Conservation (phyloP, 768 basidiomycete genomes). For the Rubroboletus pulcherrimus region DNA sequence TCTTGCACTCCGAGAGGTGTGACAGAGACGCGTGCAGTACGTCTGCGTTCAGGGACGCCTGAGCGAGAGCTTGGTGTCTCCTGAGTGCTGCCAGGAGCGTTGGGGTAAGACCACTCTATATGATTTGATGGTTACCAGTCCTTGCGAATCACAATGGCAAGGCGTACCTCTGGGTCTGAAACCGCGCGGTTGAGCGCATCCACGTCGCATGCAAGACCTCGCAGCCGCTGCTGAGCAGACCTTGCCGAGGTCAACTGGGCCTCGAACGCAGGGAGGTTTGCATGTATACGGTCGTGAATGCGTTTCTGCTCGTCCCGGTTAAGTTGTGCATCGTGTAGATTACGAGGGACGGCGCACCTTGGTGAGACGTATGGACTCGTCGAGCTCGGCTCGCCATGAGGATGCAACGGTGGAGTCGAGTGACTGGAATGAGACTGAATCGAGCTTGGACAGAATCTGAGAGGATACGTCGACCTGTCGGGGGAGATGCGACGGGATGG, state of each 20-base stretch:
- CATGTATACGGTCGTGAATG: conserved; percentile 71
- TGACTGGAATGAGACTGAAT: conserved; percentile 53
- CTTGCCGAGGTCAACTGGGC: conserved; percentile 58
- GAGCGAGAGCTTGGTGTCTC: conserved; percentile 60
- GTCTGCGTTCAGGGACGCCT: conserved; percentile 55
- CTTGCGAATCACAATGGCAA: neutral
- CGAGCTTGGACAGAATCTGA: conserved; percentile 64
- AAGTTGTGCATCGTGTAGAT: neutral
- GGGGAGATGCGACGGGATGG: conserved; percentile 69
- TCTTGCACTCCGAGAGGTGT: conserved; percentile 52
- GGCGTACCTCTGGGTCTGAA: conserved; percentile 56
- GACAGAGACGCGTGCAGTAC: conserved; percentile 48
- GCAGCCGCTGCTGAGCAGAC: conserved; percentile 59
- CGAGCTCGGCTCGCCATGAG: conserved; percentile 71
- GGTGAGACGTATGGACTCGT: conserved; percentile 64
- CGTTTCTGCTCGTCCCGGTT: conserved; percentile 42
- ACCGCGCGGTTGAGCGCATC: conserved; percentile 48
- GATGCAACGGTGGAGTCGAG: conserved; percentile 58
- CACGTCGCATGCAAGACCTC: conserved; percentile 49
- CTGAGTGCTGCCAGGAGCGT: conserved; percentile 51
- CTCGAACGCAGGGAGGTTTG: conserved; percentile 60
- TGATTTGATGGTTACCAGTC: conserved; percentile 10
- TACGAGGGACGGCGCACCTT: conserved; percentile 46
- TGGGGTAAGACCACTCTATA: conserved; percentile 67
- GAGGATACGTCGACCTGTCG: conserved; percentile 70